Base-by-base conservation (phyloP, 169 alveolate genomes). In the Blepharisma undulans region DNA sequence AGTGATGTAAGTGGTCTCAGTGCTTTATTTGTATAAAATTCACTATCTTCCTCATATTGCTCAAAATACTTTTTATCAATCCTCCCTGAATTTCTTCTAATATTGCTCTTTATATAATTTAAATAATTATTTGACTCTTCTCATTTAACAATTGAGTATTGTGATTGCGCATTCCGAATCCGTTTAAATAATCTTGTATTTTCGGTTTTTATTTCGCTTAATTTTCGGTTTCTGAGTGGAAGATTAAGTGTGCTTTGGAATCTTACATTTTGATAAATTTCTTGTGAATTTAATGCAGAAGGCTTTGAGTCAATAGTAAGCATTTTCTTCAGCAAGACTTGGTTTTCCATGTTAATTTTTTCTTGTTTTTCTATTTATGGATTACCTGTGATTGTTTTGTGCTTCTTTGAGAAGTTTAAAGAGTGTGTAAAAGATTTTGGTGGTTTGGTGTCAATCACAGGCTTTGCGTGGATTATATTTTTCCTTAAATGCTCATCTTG, bases 71-170 rank as follows among this genome's bases (percentile, higher is more conserved):
- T 78, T 32, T 78, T 25, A 22, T 36, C 34, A 29, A 78, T 36
- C 18, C 86, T 82, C 6, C 89, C 89, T 0, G 89, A 82, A 30
- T 82, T 82, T 60, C 77, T 34, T n/a, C 78, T 48, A 0, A 82
- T 82, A 12, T 82, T 82, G 27, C 60, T 33, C 8, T 22, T 32
- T 21, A 82, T 48, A 60, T 82, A 82, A 19, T 82, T 30, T 21
- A n/a, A 22, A 30, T 25, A 82, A 21, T 10, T 16, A 22, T 82
- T 82, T 36, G 74, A 34, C 19, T 82, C 77, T 82, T 82, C 89
- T 78, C 89, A 82, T 36, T 82, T 82, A 33, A 19, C 77, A 21
- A 34, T 36, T 25, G 89, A 82, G 22, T 82, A 82, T 5, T n/a
- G 33, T 21, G 77, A 34, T n/a, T 30, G 34, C 5, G 76, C 76